Evolutionary conservation across 768 basidiomycete genomes (phyloP), one percentile per base, ranked within the genome.

Genomic region (Suillus alpinus): DNA sequence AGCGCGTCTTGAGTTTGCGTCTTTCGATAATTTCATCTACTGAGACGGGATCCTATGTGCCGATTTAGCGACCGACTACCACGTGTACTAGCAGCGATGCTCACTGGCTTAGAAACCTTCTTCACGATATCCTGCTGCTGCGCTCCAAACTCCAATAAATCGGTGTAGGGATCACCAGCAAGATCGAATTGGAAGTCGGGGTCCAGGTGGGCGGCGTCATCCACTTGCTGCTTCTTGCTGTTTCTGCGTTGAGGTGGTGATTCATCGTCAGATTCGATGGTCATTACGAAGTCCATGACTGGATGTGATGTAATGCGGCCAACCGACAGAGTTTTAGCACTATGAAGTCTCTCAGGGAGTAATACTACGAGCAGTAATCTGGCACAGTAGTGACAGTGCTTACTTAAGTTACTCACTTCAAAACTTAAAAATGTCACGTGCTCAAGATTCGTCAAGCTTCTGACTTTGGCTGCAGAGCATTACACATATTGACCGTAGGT

Each of bases 21-120:
- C 89, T 83, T 56, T 87, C 87, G 72, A 98, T 95, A 62, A 98
- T 95, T 68, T 96, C 93, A 72, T 96, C 91, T 10, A 98, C 88
- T 49, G 89, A 92, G 57, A 96, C 85, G n/a, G 88, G 87, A 70
- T 83, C 77, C 88, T 92, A 63, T 58, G 29, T 61, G 41, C 40
- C 18, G 56, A 44, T 65, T 57, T 58, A 62, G 40, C 37, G 10
- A 36, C 46, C 49, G 44, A 18, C 23, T 36, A 36, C 31, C 56
- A 7, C 3, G 40, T 34, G 56, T 44, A 26, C 26, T 26, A 62
- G 56, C 47, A 13, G n/a, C 20, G 34, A 31, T 66, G 75, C 81
- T 61, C 70, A 90, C 89, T 31, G 83, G 85, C 73, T 83, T 89
- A 58, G 77, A 80, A 46, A 86, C 83, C 47, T 79, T 81, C 75